Conservation (phyloP, 2,329 filamentous ascomycete genomes). For the Chrysosporium queenslandicum region DNA sequence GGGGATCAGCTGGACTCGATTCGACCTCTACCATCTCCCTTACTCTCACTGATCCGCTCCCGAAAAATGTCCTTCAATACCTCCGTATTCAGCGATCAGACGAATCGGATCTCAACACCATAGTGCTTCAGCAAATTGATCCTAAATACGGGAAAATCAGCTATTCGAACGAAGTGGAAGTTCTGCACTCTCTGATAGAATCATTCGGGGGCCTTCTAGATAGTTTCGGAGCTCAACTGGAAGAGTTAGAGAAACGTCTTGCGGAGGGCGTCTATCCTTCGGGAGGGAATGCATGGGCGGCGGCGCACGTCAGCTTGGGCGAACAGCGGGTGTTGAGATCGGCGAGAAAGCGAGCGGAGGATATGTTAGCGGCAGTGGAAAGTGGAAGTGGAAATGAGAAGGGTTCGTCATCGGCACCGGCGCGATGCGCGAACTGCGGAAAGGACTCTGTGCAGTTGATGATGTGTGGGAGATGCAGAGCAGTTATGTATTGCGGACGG, state of each 20-base stretch:
- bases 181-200: slow-evolving; percentile 27
- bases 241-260: slow-evolving; percentile 27
- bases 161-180: slow-evolving; percentile 26
- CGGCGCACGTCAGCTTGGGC: slow-evolving; percentile 25
- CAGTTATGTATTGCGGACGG: slow-evolving; percentile 26
- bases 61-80: slow-evolving; percentile 28
- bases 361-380: slow-evolving; percentile 22
- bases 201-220: slow-evolving; percentile 26
- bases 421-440: slow-evolving; percentile 24
- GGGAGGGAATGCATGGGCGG: slow-evolving; percentile 31
- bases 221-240: slow-evolving; percentile 25
- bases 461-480: slow-evolving; percentile 28
- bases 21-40: slow-evolving; percentile 27
- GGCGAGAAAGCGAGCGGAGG: slow-evolving; percentile 27
- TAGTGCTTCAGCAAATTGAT: slow-evolving; percentile 19
- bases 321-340: slow-evolving; percentile 29
- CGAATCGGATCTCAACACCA: slow-evolving; percentile 24
- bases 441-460: slow-evolving; percentile 24
- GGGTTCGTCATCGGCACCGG: slow-evolving; percentile 12
- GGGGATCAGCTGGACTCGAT: slow-evolving; percentile 27
- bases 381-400: slow-evolving; percentile 17
- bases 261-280: slow-evolving; percentile 24
- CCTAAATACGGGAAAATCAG: slow-evolving; percentile 23
- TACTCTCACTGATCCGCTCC: slow-evolving; percentile 27
- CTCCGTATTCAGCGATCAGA: slow-evolving; percentile 30